A percentile compares a stretch with the other conserved stretches of the same genome.
Evolutionary conservation across 2,329 filamentous ascomycete genomes (phyloP).

Genomic region (Leptographium procerum): DNA sequence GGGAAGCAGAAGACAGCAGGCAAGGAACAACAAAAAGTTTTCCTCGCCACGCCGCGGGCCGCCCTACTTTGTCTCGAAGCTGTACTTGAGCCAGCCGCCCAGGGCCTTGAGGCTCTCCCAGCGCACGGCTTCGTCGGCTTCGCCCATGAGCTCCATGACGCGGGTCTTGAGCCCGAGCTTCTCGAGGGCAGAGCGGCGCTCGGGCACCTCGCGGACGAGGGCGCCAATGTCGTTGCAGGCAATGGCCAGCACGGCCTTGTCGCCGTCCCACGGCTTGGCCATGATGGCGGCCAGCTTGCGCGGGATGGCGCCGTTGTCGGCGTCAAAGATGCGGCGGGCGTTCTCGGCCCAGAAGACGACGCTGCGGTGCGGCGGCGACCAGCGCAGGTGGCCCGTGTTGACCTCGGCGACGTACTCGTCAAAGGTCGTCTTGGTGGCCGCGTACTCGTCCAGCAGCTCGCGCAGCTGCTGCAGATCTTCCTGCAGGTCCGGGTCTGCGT

Average conservation of each 20-base stretch:
- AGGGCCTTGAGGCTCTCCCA: conserved; percentile 89
- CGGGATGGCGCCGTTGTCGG: conserved; percentile 66
- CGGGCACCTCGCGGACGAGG: conserved; percentile 79
- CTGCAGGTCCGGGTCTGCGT: conserved; percentile 52
- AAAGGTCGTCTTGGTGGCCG: conserved; percentile 63
- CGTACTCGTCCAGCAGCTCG: conserved; percentile 55
- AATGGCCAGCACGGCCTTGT: conserved; percentile 82
- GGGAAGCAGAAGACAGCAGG: background rate
- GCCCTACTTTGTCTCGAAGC: conserved; percentile 37
- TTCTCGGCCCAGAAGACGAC: conserved; percentile 87
- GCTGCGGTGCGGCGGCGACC: conserved; percentile 85
- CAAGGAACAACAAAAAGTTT: background rate
- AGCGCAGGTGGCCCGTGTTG: conserved; percentile 74
- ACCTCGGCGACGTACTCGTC: conserved; percentile 87
- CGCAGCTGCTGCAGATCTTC: conserved; percentile 51
- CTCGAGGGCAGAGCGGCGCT: conserved; percentile 69
- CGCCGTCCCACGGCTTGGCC: conserved; percentile 59
- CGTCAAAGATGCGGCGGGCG: conserved; percentile 73
- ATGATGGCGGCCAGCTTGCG: conserved; percentile 79
- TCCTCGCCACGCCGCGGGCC: background rate
- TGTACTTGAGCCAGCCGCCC: conserved; percentile 53
- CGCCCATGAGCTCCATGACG: conserved; percentile 89
- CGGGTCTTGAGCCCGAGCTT: conserved; percentile 73
- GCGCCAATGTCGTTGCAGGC: conserved; percentile 87
- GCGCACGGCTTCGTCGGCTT: conserved; percentile 75